Evolutionary conservation across 331 rosid species (phyloP).

Genomic region (Prunus yedoensis): DNA sequence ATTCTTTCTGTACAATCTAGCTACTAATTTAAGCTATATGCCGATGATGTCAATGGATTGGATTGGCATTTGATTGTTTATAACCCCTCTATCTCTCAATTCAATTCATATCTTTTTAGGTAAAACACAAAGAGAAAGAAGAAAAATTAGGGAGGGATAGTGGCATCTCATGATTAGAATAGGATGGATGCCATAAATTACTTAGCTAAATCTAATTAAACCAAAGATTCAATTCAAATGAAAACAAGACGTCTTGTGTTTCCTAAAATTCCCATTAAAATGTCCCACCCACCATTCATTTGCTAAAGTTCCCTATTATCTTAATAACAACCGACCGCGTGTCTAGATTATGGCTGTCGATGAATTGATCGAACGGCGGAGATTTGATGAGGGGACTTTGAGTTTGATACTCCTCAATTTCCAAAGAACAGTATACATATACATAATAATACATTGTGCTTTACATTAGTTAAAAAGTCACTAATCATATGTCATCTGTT

Average conservation of each 20-base stretch:
- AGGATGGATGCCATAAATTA: too few relatives aligned
- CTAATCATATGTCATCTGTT: conserved; percentile 27
- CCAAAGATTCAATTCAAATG: neutral
- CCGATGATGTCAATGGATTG: too few relatives aligned
- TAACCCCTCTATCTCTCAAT: too few relatives aligned
- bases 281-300: neutral
- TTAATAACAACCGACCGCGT: neutral
- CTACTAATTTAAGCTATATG: too few relatives aligned
- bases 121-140: too few relatives aligned
- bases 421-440: neutral
- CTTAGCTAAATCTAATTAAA: too few relatives aligned
- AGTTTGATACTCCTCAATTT: conserved; percentile 5
- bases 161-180: too few relatives aligned
- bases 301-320: neutral
- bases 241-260: neutral
- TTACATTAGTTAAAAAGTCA: conserved; percentile 40
- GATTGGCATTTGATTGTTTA: too few relatives aligned
- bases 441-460: too few relatives aligned
- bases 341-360: neutral
- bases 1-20: too few relatives aligned
- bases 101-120: too few relatives aligned
- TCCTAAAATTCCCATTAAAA: conserved; percentile 12
- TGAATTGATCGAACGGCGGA: conserved; percentile 5
- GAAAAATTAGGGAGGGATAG: too few relatives aligned
- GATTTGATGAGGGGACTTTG: neutral